Evolutionary conservation across 2,329 filamentous ascomycete species (phyloP).

Genomic region (Aspergillus sp.): DNA sequence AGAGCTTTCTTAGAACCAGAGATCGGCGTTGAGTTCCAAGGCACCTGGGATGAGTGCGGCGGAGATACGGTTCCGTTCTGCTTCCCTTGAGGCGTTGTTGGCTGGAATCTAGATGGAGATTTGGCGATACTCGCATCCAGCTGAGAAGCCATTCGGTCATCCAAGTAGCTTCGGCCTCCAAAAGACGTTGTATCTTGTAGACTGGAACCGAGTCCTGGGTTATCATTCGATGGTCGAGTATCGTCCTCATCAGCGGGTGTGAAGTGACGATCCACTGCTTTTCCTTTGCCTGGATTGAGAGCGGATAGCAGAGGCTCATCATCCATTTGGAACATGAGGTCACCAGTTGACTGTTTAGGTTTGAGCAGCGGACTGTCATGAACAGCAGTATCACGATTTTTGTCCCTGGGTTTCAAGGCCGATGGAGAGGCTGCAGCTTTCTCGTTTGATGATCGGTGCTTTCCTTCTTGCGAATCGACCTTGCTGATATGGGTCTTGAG

Average conservation of each 20-base stretch:
- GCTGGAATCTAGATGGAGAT: conserved; percentile 26
- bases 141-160: conserved; percentile 30
- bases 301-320: conserved; percentile 58
- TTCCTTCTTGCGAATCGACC: conserved; percentile 66
- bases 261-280: conserved; percentile 24
- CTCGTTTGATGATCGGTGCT: conserved; percentile 63
- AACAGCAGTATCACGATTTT: conserved; percentile 45
- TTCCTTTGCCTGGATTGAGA: conserved; percentile 29
- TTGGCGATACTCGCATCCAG: conserved; percentile 18
- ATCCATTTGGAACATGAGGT: conserved; percentile 94
- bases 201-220: conserved; percentile 27
- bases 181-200: conserved; percentile 27
- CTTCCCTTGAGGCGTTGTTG: conserved; percentile 21
- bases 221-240: conserved; percentile 23
- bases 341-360: conserved; percentile 66
- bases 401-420: conserved; percentile 45
- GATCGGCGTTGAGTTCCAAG: conserved; percentile 57
- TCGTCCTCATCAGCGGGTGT: conserved; percentile 19
- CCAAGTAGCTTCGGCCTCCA: conserved; percentile 26
- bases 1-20: conserved; percentile 68
- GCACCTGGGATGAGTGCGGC: conserved; percentile 36
- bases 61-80: conserved; percentile 26
- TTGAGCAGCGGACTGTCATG: conserved; percentile 66
- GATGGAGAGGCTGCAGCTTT: conserved; percentile 54
- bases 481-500: conserved; percentile 65